These are phyloP conservation scores for Ganoderma lingzhi DNA, from an alignment of 1,284 basidiomycete genomes.

Conservation along the genomic window DNA sequence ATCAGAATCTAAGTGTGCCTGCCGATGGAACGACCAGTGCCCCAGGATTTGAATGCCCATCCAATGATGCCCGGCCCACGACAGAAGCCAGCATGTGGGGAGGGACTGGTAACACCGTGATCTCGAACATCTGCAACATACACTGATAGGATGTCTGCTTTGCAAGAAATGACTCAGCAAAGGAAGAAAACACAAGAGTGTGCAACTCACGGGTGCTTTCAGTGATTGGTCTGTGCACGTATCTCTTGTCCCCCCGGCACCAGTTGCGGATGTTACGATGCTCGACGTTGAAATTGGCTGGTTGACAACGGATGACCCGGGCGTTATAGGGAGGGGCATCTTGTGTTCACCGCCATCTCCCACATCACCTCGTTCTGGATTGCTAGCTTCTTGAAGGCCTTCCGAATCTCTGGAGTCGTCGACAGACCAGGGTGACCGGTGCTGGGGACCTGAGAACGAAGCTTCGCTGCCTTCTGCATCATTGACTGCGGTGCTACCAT, in stretches of 20 bases:
- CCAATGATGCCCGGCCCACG: no score
- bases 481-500: slow-evolving; percentile 32
- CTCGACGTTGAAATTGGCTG: slow-evolving; percentile 44
- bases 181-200: neutral
- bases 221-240: slow-evolving; percentile 27
- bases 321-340: slow-evolving; percentile 51
- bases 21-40: no score
- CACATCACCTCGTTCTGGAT: slow-evolving; percentile 31
- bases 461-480: slow-evolving; percentile 33
- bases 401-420: slow-evolving; percentile 52
- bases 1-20: no score
- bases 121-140: slow-evolving; percentile 57
- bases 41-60: no score
- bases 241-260: slow-evolving; percentile 29
- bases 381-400: slow-evolving; percentile 33
- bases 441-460: slow-evolving; percentile 45
- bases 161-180: slow-evolving; percentile 20
- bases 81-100: no score
- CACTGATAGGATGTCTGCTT: slow-evolving; percentile 27
- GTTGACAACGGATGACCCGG: slow-evolving; percentile 52
- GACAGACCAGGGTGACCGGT: slow-evolving; percentile 48
- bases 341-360: slow-evolving; percentile 26
- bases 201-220: slow-evolving; percentile 30
- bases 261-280: slow-evolving; percentile 15
- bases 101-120: slow-evolving; percentile 64